phyloP scores from a whole-genome alignment of 2,329 filamentous ascomycete genomes.

The Colletotrichum australisinense region DNA sequence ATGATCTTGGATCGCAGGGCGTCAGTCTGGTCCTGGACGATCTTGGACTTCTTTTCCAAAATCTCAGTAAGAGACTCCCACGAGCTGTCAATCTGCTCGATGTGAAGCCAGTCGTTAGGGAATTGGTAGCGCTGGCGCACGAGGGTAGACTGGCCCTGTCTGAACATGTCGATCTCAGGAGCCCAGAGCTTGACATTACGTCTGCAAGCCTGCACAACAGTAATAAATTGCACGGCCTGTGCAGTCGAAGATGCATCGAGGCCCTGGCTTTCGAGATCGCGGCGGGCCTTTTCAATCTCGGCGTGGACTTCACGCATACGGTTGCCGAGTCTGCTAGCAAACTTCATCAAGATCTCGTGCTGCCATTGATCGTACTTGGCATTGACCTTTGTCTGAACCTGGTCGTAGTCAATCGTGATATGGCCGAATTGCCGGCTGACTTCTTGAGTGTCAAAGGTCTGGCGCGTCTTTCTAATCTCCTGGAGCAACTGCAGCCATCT shows the following conservation, averaged over 20 bases:
- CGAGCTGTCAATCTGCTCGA: conserved; percentile 95
- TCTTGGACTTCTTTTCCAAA: conserved; percentile 89
- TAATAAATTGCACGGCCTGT: conserved; percentile 98
- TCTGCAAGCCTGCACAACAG: conserved; percentile 95
- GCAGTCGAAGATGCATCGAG: conserved; percentile 95
- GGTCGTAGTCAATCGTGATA: conserved; percentile 96
- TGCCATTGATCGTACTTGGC: conserved; percentile 99
- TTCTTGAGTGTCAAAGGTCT: conserved; percentile 97
- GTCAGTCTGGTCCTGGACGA: conserved; percentile 96
- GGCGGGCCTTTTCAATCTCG: conserved; percentile 90
- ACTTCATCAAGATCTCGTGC: conserved; percentile 94
- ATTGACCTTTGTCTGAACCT: conserved; percentile 98
- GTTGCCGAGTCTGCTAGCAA: conserved; percentile 86
- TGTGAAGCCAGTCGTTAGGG: conserved; percentile 91
- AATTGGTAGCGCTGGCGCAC: conserved; percentile 94
- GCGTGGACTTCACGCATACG: conserved; percentile 93
- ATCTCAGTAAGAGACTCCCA: conserved; percentile 96
- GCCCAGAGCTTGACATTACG: conserved; percentile 94
- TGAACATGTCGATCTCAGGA: conserved; percentile 94
- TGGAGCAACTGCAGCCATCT: conserved; percentile 96
- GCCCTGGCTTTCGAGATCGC: conserved; percentile 90
- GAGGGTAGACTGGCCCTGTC: conserved; percentile 93
- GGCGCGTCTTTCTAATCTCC: conserved; percentile 93
- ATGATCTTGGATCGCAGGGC: conserved; percentile 93
- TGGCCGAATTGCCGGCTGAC: conserved; percentile 93